Conservation (phyloP, 2,329 filamentous ascomycete genomes). For the Nigrograna mackinnonii region DNA sequence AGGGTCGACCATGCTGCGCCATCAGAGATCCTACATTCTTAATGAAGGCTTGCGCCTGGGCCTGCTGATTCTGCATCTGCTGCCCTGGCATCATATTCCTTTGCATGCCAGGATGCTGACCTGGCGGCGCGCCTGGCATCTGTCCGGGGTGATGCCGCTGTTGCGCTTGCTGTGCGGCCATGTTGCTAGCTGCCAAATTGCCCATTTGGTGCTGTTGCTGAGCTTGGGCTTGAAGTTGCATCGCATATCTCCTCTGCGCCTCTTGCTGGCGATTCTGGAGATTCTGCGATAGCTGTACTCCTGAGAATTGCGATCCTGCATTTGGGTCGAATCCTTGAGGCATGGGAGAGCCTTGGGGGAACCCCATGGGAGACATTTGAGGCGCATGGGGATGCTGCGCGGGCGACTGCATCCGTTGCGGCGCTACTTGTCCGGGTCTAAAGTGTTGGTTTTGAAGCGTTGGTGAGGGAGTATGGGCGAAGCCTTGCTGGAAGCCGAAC, state of each 20-base stretch:
- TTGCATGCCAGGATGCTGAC: conserved; percentile 38
- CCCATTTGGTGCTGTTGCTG: conserved; percentile 66
- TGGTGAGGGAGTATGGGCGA: conserved; percentile 90
- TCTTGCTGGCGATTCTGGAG: conserved; percentile 56
- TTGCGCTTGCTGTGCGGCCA: conserved; percentile 36
- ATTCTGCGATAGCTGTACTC: conserved; percentile 54
- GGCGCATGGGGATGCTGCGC: conserved; percentile 71
- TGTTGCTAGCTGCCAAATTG: conserved; percentile 40
- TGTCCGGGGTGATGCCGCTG: conserved; percentile 43
- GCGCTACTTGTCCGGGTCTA: conserved; percentile 59
- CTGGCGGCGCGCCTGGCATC: conserved; percentile 35
- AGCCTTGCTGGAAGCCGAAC: conserved; percentile 69
- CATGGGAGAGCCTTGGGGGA: conserved; percentile 39
- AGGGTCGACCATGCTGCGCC: conserved; percentile 69
- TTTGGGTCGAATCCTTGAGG: conserved; percentile 45
- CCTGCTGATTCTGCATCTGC: conserved; percentile 10
- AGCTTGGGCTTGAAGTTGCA: conserved; percentile 70
- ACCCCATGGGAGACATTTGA: conserved; percentile 44
- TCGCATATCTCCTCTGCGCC: conserved; percentile 81
- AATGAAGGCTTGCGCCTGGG: conserved; percentile 51
- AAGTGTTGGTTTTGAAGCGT: conserved; percentile 83
- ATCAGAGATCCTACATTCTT: conserved; percentile 80
- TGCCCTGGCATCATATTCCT: conserved; percentile 33
- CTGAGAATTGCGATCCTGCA: conserved; percentile 48
- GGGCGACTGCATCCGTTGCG: conserved; percentile 77